Percentiles rank a stretch among this genome's conserved stretches.
These are phyloP conservation scores for Mytilinidion resinicola DNA, from an alignment of 495 filamentous ascomycete genomes.

Conservation along the genomic window DNA sequence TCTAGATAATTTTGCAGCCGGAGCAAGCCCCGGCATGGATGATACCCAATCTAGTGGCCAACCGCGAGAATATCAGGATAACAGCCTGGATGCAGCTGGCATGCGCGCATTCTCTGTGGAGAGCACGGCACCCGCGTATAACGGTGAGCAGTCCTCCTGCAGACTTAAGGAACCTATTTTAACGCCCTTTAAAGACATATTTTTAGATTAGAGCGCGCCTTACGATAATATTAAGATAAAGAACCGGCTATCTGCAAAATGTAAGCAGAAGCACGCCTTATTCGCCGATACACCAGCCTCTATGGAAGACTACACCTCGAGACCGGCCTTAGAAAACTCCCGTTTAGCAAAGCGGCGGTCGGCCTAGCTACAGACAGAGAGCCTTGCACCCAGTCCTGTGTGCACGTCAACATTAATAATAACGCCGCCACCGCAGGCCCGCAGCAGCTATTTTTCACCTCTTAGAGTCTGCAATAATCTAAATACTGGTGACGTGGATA, in stretches of 20 bases:
- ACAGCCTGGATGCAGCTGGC: neutral
- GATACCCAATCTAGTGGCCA: too few species aligned
- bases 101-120: conserved; percentile 1
- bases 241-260: neutral
- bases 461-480: conserved; percentile 4
- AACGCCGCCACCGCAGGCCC: neutral
- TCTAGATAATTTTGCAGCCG: too few species aligned
- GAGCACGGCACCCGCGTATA: neutral
- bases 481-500: neutral
- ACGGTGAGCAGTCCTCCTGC: conserved; percentile 3
- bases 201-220: neutral
- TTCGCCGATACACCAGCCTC: neutral
- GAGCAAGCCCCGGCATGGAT: too few species aligned
- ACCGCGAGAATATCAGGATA: neutral
- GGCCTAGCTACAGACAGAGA: neutral
- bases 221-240: conserved; percentile 3
- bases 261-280: neutral
- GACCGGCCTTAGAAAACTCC: neutral
- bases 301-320: neutral
- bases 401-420: neutral
- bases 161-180: too few species aligned
- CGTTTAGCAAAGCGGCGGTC: neutral
- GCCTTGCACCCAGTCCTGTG: neutral
- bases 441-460: neutral
- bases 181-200: too few species aligned